phyloP scores from a whole-genome alignment of 257 asterid species.

The Solanum rostratum region DNA sequence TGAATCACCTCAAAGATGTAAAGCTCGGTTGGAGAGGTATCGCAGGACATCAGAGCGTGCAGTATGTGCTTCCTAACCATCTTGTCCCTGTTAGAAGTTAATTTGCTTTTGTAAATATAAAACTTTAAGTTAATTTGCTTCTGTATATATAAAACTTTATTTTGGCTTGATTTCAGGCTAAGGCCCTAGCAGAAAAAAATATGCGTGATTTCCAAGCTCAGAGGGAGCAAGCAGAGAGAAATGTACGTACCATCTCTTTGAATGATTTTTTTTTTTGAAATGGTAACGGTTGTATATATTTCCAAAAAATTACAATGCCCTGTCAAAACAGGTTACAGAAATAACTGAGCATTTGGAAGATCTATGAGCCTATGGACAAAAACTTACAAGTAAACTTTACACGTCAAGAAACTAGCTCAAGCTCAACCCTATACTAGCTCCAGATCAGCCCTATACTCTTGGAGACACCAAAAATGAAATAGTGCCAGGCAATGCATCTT shows the following conservation, averaged over 20 bases:
- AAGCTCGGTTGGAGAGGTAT: conserved; percentile 90
- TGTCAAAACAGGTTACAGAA: too few species aligned
- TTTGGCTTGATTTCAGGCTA: conserved; percentile 51
- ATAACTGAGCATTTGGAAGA: too few species aligned
- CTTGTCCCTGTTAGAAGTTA: background rate
- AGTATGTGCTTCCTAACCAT: conserved; percentile 37
- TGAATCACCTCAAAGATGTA: conserved; percentile 82
- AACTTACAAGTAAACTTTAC: too few species aligned
- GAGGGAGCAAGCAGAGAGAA: conserved; percentile 81
- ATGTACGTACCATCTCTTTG: conserved; percentile 33
- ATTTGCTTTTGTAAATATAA: background rate
- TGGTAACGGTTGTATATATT: too few species aligned
- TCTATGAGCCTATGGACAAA: too few species aligned
- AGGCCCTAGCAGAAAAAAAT: conserved; percentile 93
- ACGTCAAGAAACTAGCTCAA: too few species aligned
- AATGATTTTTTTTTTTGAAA: too few species aligned
- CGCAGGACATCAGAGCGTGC: conserved; percentile 93
- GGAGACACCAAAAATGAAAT: too few species aligned
- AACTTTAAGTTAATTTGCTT: background rate
- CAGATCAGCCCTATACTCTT: too few species aligned
- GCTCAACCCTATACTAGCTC: too few species aligned
- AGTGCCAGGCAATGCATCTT: too few species aligned
- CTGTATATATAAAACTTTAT: background rate
- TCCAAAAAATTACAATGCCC: too few species aligned
- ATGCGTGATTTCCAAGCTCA: conserved; percentile 85